Evolutionary conservation across 2,329 filamentous ascomycete species (phyloP).

Genomic region (Ophiostoma piceae): DNA sequence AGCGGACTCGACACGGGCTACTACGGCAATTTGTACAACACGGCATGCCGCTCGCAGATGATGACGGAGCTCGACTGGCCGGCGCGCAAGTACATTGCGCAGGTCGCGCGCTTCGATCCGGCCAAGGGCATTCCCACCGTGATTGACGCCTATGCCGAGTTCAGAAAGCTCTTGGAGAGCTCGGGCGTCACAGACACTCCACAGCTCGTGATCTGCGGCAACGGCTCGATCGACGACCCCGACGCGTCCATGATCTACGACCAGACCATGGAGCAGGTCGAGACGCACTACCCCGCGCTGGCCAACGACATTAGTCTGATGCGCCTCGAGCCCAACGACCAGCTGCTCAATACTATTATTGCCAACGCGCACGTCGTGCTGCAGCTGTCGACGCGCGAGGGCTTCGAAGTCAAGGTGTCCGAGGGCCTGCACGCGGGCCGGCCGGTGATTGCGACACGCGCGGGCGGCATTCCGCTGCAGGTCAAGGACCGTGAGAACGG

Average conservation of each 20-base stretch:
- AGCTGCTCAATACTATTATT: conserved; percentile 71
- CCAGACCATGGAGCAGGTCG: conserved; percentile 62
- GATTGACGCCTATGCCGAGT: conserved; percentile 68
- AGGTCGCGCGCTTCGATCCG: conserved; percentile 77
- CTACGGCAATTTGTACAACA: conserved; percentile 69
- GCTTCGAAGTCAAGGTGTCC: conserved; percentile 82
- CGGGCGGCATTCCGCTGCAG: conserved; percentile 77
- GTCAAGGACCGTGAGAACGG: conserved; percentile 66
- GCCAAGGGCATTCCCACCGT: conserved; percentile 77
- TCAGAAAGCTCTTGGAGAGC: conserved; percentile 57
- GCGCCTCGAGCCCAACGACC: conserved; percentile 71
- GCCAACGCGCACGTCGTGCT: conserved; percentile 67
- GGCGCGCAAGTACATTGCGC: conserved; percentile 66
- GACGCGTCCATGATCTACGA: conserved; percentile 70
- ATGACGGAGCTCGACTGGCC: conserved; percentile 57
- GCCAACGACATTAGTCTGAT: conserved; percentile 64
- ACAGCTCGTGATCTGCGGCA: conserved; percentile 72
- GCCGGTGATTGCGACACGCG: conserved; percentile 68
- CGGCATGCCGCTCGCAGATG: conserved; percentile 53
- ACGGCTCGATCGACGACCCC: conserved; percentile 75
- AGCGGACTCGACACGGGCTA: conserved; percentile 65
- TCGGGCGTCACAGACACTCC: conserved; percentile 49
- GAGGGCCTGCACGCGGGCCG: conserved; percentile 76
- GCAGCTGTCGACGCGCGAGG: conserved; percentile 74
- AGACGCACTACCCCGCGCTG: conserved; percentile 58